Conservation (phyloP, 1,139 yeast species). For the Suhomyces maxii region DNA sequence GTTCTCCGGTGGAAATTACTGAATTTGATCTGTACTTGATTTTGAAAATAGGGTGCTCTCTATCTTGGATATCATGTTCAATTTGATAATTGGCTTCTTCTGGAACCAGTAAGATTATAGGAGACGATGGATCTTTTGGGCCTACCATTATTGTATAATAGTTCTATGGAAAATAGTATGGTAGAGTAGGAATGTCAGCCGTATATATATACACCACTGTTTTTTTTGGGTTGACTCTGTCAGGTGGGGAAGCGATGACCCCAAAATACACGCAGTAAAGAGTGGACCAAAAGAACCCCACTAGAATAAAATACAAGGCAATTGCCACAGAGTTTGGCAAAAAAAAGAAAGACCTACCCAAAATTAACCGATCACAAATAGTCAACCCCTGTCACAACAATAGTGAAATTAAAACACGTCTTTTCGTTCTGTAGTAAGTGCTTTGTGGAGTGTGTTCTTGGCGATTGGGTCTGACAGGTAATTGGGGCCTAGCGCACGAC, state of each 20-base stretch:
- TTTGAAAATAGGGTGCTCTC: slow-evolving; percentile 22
- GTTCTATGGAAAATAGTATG: not conserved
- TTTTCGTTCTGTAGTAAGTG: too few relatives aligned
- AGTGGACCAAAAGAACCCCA: too few relatives aligned
- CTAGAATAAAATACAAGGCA: too few relatives aligned
- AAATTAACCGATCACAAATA: too few relatives aligned
- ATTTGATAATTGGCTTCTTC: slow-evolving; percentile 17
- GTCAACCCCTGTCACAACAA: too few relatives aligned
- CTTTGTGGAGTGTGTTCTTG: too few relatives aligned
- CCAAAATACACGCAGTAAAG: not conserved
- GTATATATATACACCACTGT: too few relatives aligned
- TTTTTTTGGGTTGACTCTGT: not conserved
- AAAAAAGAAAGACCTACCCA: too few relatives aligned
- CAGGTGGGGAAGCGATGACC: not conserved
- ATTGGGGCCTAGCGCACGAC: too few relatives aligned
- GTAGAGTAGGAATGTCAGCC: not conserved
- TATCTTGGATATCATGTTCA: slow-evolving; percentile 17
- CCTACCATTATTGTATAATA: not conserved
- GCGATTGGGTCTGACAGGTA: too few relatives aligned
- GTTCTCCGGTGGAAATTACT: slow-evolving; percentile 16
- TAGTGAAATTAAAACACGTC: too few relatives aligned
- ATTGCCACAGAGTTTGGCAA: too few relatives aligned
- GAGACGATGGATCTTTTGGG: not conserved
- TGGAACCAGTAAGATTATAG: slow-evolving; percentile 4
- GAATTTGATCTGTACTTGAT: slow-evolving; percentile 25